Base-by-base conservation (phyloP, 768 basidiomycete genomes). In the Coprinellus micaceus region DNA sequence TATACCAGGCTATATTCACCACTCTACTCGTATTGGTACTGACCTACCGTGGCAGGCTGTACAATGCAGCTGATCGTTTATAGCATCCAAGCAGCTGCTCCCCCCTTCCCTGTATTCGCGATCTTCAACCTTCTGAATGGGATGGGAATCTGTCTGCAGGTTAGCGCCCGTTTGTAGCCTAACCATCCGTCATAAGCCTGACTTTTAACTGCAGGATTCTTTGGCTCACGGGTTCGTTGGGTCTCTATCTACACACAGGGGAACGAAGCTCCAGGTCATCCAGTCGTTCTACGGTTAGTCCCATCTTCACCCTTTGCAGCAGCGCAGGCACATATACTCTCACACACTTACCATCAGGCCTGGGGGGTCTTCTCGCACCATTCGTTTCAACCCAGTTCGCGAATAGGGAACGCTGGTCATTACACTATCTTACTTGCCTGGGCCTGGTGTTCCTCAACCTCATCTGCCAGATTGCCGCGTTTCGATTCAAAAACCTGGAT, bases 351-450 rank as follows among this genome's bases (percentile, higher is more conserved):
- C 48, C 2, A 28, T 33, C n/a, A 89, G 87, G 88, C 22, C 71
- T 78, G 0, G 88, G 88, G 1, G 88, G 88, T 1, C 71, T 89
- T 13, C 72, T 74, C 9, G 68, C 91, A 0, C 94, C 94, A 2
- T 77, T 95, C 17, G 82, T 86, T 0, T 81, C 92, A 0, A 95
- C 94, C 0, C 88, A 91, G 54, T 94, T 95, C 60, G 76, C 89
- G 0, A 80, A 82, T 53, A 63, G 81, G 24, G 67, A 59, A 0
- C 78, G 72, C 29, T 94, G 91, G 92, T 88, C 85, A 1, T 86
- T 88, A 66, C 87, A 93, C 66, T 94, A 84, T 64, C 75, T 93
- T 7, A 73, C 73, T 1, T 91, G 89, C 0, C 68, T 92, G 0
- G 86, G 82, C 0, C 60, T 94, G 19, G 83, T 88, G 0, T 52